Percentiles rank a stretch among this genome's conserved stretches.
Conservation (phyloP, 768 basidiomycete species). For the Postia placenta region DNA sequence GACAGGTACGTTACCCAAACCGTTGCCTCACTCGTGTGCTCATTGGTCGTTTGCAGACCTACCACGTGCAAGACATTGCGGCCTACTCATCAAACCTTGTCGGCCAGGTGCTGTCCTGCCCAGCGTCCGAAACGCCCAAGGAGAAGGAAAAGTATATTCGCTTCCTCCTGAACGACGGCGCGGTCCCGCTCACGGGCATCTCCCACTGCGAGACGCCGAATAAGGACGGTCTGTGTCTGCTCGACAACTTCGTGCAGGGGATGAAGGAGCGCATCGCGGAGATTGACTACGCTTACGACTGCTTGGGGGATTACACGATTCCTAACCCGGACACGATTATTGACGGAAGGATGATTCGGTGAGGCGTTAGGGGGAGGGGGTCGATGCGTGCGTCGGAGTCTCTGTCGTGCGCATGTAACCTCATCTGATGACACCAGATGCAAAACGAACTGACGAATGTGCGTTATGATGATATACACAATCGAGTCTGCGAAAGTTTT, state of each 20-base stretch:
- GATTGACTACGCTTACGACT: constrained; percentile 37
- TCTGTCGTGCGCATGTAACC: no score
- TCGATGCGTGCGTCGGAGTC: no score
- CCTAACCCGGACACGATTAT: constrained; percentile 4
- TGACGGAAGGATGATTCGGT: constrained; percentile 1
- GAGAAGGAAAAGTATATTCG: constrained; percentile 26
- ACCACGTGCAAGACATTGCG: constrained; percentile 35
- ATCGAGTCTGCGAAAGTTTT: no score
- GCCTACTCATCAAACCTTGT: constrained; percentile 45
- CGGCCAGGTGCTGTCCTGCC: constrained; percentile 39
- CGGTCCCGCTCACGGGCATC: constrained; percentile 39
- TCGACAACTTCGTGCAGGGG: constrained; percentile 33
- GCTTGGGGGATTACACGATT: constrained; percentile 39
- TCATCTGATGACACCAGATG: no score
- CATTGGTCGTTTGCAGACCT: constrained; percentile 21
- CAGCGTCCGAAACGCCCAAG: constrained; percentile 14
- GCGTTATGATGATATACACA: no score
- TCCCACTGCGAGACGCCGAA: constrained; percentile 32
- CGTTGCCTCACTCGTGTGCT: neutral
- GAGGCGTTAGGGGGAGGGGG: no score
- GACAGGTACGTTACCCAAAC: constrained; percentile 22
- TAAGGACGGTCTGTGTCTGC: constrained; percentile 35
- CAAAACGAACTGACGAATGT: no score
- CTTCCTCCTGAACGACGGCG: constrained; percentile 44
- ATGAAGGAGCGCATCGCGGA: constrained; percentile 32